Base-by-base conservation (phyloP, 2,329 filamentous ascomycete genomes). In the Cercospora sojina region DNA sequence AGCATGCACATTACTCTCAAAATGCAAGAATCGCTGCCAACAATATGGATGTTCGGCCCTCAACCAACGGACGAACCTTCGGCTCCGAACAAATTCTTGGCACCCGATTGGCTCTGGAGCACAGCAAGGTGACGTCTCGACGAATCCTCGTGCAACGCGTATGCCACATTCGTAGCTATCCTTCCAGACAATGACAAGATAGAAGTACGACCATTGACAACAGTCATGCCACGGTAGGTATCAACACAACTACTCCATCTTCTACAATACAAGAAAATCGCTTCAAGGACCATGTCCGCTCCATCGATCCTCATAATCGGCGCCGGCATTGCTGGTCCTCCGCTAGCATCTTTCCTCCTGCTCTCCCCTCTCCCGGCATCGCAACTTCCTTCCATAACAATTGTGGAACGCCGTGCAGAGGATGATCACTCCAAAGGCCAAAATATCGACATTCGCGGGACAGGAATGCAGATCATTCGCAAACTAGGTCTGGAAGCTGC, bases 371-470 rank as follows among this genome's bases (percentile, higher is more conserved):
- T 62, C 2, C 51, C 23, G 59, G 32, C 51, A 62, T 9, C 61
- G 20, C 25, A 71, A 29, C 69, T 68, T 25, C 70, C 70, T 9
- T 64, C 68, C 18, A 74, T 76, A 56, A 77, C 76, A 1, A 71
- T 77, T 23, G 61, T 77, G 20, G 76, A 77, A 63, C 71, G 72
- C n/a, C 65, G 72, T 10, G 32, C 69, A 4, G 38, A 71, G 20
- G 18, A 62, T 5, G 29, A 61, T 16, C 59, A 70, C 7, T 62
- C 63, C 16, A 57, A 73, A 43, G 76, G 76, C 47, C 75, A 77
- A 59, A 76, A 76, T 66, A 72, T 78, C 58, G 76, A 78, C 62
- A 70, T 78, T 31, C 73, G 74, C 12, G 74, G 73, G 51, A 68
- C 71, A 12, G 76, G 75, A 3, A 59, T 74, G 20, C 67, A 67